These are phyloP conservation scores for Pelargonium cotyledonis DNA, from an alignment of 441 rosid species.

Conservation along the genomic window DNA sequence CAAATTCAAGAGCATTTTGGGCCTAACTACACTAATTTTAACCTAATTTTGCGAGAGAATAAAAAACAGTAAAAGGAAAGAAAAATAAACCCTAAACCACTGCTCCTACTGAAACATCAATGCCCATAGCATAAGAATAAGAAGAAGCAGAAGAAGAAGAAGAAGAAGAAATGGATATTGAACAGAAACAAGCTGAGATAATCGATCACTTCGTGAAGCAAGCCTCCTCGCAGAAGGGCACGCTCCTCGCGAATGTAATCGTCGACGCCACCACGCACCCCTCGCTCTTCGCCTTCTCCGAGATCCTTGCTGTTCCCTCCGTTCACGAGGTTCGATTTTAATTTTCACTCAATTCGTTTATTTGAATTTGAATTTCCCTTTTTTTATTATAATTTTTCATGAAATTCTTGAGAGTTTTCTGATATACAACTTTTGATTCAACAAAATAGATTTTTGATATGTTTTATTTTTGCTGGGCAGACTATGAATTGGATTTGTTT, in stretches of 20 bases:
- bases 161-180: constrained; percentile 59
- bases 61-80: no score
- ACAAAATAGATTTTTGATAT: background rate
- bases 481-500: background rate
- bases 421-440: background rate
- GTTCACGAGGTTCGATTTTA: constrained; percentile 44
- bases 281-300: constrained; percentile 90
- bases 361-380: background rate
- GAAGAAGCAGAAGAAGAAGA: no score
- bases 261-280: constrained; percentile 85
- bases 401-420: background rate
- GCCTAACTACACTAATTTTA: no score
- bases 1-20: no score
- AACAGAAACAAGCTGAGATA: constrained; percentile 71
- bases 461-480: background rate
- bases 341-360: background rate
- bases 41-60: no score
- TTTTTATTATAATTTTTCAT: background rate
- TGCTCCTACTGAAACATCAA: background rate
- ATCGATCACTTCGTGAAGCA: constrained; percentile 69
- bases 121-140: background rate
- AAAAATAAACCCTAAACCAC: background rate
- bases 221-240: constrained; percentile 49
- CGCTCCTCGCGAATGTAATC: constrained; percentile 48
- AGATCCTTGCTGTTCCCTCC: constrained; percentile 71